Base-by-base conservation (phyloP, 306 rosid genomes). In the Pyrus communis region DNA sequence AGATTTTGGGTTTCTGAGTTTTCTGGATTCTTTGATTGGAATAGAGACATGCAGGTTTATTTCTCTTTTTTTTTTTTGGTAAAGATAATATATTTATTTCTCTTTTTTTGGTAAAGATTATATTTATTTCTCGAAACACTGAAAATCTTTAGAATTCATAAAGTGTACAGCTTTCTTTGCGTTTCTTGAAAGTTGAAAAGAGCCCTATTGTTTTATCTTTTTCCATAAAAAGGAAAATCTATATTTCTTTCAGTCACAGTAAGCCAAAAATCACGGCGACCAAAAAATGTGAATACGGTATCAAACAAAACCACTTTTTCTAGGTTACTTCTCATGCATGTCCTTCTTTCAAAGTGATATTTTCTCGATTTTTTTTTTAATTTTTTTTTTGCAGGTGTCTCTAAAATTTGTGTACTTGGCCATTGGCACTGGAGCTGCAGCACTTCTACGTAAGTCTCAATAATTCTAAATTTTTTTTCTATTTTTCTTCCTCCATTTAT, bases 371-470 rank as follows among this genome's bases (percentile, higher is more conserved):
- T 33, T 33, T 33, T 5, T 31, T 4, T 31, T 31, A 4, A 28
- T 31, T 33, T 33, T 5, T 13, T 9, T 17, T 31, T 9, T 71
- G 19, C 90, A 95, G 99, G 88, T 90, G 14, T 61, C 92, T 0
- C 1, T 85, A 63, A 23, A 89, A 19, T 89, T 89, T 72, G 75
- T 95, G 62, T 90, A 80, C 87, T 79, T 92, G 73, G 99, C 93
- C 40, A 28, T 89, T 81, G 95, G 86, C 3, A 70, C 90, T 2
- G 97, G 91, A 69, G 25, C 83, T 71, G 89, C 85, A 30, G 77
- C 99, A 3, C 85, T 89, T 75, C 83, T 92, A 23, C 99, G 99
- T 95, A 85, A 89, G 97, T 33, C 43, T 64, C 43, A 31, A 64
- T 64, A 8, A 64, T 64, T 22, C 21, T 49, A 4, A 45, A 45